Conservation (phyloP, 371 early-diverging fungal genomes). For the Rhizopus stolonifer region DNA sequence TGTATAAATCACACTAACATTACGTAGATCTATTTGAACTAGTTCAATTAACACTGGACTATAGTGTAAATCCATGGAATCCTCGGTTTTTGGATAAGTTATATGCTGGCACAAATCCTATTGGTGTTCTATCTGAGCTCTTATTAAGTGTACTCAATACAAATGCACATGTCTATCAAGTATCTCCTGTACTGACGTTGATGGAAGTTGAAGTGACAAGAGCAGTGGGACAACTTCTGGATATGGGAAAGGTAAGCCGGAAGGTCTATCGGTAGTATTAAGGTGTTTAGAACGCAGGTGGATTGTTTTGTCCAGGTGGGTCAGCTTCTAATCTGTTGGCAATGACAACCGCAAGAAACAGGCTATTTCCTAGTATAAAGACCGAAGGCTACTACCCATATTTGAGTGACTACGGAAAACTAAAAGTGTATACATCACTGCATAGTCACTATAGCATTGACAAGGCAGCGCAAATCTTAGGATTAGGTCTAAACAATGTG, state of each 20-base stretch:
- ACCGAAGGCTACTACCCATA: conserved; percentile 51
- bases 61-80: conserved; percentile 70
- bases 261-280: too few relatives aligned
- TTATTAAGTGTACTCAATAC: conserved; percentile 77
- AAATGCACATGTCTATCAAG: conserved; percentile 81
- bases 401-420: conserved; percentile 42
- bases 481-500: conserved; percentile 76
- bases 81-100: conserved; percentile 85
- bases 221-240: conserved; percentile 57
- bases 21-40: conserved; percentile 51
- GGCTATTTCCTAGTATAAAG: conserved; percentile 65
- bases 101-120: conserved; percentile 79
- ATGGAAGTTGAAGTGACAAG: conserved; percentile 71
- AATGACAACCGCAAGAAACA: conserved; percentile 77
- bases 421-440: conserved; percentile 72
- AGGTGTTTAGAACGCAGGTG: conserved; percentile 59
- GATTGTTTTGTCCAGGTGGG: conserved; percentile 81
- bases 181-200: conserved; percentile 73
- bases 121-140: conserved; percentile 78
- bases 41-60: conserved; percentile 51
- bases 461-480: conserved; percentile 74
- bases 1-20: neutral
- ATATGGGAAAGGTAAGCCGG: conserved; percentile 52
- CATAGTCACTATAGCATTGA: conserved; percentile 83
- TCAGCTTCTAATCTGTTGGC: conserved; percentile 80